Conservation (phyloP, 768 basidiomycete genomes). For the Jaapia argillacea region DNA sequence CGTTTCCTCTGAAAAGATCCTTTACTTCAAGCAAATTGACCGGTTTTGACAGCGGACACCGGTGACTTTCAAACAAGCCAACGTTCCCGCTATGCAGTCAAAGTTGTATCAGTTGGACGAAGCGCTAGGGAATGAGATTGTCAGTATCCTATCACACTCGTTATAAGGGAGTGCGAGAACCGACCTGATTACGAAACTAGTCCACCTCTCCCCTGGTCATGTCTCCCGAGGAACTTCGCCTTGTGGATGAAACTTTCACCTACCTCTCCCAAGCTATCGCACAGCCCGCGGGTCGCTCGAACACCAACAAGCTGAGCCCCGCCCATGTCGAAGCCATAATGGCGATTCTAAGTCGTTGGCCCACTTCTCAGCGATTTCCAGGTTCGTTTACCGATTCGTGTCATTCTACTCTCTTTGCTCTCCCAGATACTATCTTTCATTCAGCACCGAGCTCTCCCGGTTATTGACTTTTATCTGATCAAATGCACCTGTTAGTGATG, state of each 20-base stretch:
- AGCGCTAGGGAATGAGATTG: slow-evolving; percentile 55
- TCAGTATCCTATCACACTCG: slow-evolving; percentile 25
- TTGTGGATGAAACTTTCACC: slow-evolving; percentile 53
- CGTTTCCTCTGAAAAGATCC: background rate
- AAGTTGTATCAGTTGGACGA: slow-evolving; percentile 75
- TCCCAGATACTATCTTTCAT: too few species aligned
- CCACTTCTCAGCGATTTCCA: slow-evolving; percentile 61
- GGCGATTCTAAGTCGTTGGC: slow-evolving; percentile 66
- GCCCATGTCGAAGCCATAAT: slow-evolving; percentile 53
- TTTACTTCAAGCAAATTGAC: background rate
- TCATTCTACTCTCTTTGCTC: too few species aligned
- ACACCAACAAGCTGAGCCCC: slow-evolving; percentile 21
- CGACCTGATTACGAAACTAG: slow-evolving; percentile 23
- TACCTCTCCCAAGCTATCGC: slow-evolving; percentile 44
- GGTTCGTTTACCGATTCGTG: slow-evolving; percentile 37
- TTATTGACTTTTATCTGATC: too few species aligned
- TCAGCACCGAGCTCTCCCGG: too few species aligned
- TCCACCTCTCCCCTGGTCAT: slow-evolving; percentile 64
- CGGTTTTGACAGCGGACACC: slow-evolving; percentile 36
- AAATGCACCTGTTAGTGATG: too few species aligned
- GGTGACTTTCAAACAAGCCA: slow-evolving; percentile 80
- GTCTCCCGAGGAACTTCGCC: slow-evolving; percentile 48
- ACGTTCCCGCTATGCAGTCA: slow-evolving; percentile 66
- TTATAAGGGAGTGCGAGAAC: background rate
- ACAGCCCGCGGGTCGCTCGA: slow-evolving; percentile 21